These are phyloP conservation scores for Ceratobasidium sp. DNA, from an alignment of 1,284 basidiomycete genomes.

Conservation along the genomic window DNA sequence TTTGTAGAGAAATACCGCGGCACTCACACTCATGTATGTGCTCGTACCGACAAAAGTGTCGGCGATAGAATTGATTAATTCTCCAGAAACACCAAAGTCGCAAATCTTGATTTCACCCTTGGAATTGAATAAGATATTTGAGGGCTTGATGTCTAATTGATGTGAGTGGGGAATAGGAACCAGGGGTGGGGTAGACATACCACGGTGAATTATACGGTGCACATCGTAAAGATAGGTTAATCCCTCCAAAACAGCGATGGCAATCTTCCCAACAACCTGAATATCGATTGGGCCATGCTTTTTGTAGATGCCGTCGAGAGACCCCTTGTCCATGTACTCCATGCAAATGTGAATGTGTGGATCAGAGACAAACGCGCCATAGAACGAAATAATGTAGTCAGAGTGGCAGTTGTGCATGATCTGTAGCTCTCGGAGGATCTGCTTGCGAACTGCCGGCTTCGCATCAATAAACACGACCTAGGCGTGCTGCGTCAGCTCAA, in stretches of 20 bases:
- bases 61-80: conserved; percentile 98
- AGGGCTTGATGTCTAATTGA: conserved; percentile 93
- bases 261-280: conserved; percentile 91
- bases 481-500: conserved; percentile 32
- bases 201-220: conserved; percentile 99
- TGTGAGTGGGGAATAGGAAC: conserved; percentile 2
- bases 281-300: conserved; percentile 91
- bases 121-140: conserved; percentile 96
- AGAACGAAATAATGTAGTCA: conserved; percentile 95
- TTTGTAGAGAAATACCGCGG: conserved; percentile 15
- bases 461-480: conserved; percentile 98
- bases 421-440: conserved; percentile 96
- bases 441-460: conserved; percentile 96
- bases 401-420: conserved; percentile 99
- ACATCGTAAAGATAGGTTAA: conserved; percentile 98
- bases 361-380: conserved; percentile 95
- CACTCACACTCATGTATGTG: conserved; percentile 97
- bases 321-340: conserved; percentile 96
- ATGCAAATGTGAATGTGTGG: conserved; percentile 99
- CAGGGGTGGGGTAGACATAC: conserved; percentile 63
- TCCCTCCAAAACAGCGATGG: conserved; percentile 92
- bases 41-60: conserved; percentile 99
- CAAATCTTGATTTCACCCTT: conserved; percentile 97
- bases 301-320: conserved; percentile 94
- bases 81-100: conserved; percentile 98